phyloP scores from a whole-genome alignment of 768 basidiomycete genomes.

The Pulveroboletus sp. region DNA sequence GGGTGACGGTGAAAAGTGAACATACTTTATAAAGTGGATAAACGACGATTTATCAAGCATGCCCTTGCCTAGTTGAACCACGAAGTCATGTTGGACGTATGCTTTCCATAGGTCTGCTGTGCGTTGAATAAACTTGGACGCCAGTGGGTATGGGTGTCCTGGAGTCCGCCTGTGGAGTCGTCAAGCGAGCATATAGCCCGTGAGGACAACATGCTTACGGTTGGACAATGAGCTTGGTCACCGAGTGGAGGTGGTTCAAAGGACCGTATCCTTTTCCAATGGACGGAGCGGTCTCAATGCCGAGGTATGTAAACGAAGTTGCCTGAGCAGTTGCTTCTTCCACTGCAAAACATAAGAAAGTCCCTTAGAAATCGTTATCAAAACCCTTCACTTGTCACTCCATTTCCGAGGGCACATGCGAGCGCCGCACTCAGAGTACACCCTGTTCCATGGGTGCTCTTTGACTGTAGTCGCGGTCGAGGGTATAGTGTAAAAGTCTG shows the following conservation, averaged over 20 bases:
- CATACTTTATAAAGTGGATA: conserved; percentile 80
- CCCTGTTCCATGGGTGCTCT: conserved; percentile 86
- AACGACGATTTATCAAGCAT: conserved; percentile 64
- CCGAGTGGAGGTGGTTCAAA: conserved; percentile 76
- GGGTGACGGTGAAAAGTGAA: not conserved
- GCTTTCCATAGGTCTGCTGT: conserved; percentile 56
- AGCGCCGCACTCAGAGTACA: conserved; percentile 88
- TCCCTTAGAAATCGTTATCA: not conserved
- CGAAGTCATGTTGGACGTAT: conserved; percentile 84
- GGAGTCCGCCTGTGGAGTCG: conserved; percentile 44
- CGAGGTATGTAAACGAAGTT: conserved; percentile 66
- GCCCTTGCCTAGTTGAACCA: conserved; percentile 67
- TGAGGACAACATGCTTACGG: conserved; percentile 40
- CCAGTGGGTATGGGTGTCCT: conserved; percentile 64
- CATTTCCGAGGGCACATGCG: conserved; percentile 58
- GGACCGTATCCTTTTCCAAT: conserved; percentile 80
- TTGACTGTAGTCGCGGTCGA: conserved; percentile 58
- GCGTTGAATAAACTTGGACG: conserved; percentile 55
- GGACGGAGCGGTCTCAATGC: conserved; percentile 61
- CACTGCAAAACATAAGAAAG: conserved; percentile 33
- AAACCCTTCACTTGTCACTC: conserved; percentile 33
- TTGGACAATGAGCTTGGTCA: conserved; percentile 45
- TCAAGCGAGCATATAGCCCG: not conserved
- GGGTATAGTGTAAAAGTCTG: conserved; percentile 47
- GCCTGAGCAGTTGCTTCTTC: conserved; percentile 56